Evolutionary conservation across 306 rosid species (phyloP).

Genomic region (Gleditsia sinensis): DNA sequence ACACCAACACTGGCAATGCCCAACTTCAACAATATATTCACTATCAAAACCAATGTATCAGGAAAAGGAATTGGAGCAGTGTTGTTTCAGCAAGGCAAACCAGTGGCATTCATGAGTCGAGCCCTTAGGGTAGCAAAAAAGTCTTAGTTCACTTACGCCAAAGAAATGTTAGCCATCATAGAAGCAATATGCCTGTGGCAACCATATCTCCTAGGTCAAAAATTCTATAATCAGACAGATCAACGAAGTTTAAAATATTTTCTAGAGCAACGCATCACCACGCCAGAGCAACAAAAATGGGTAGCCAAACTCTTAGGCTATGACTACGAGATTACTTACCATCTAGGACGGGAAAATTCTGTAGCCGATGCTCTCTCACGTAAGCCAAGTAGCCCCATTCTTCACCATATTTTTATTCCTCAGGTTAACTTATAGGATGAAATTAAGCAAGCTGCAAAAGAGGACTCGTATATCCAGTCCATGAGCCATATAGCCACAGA

Average conservation of each 20-base stretch:
- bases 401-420: neutral
- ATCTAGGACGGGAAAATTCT: neutral
- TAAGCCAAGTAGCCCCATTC: neutral
- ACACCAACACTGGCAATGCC: neutral
- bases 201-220: neutral
- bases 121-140: neutral
- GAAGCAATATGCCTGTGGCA: neutral
- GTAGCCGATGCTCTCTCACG: neutral
- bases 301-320: neutral
- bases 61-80: neutral
- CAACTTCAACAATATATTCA: neutral
- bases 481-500: neutral
- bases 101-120: neutral
- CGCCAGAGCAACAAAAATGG: neutral
- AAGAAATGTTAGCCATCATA: neutral
- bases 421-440: neutral
- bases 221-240: neutral
- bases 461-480: neutral
- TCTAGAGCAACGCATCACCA: neutral
- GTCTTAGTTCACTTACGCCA: neutral
- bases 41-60: neutral
- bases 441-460: neutral
- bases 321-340: neutral
- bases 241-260: neutral
- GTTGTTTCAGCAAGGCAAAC: neutral